Base-by-base conservation (phyloP, 495 filamentous ascomycete species). In the Penicillium coprophilum region DNA sequence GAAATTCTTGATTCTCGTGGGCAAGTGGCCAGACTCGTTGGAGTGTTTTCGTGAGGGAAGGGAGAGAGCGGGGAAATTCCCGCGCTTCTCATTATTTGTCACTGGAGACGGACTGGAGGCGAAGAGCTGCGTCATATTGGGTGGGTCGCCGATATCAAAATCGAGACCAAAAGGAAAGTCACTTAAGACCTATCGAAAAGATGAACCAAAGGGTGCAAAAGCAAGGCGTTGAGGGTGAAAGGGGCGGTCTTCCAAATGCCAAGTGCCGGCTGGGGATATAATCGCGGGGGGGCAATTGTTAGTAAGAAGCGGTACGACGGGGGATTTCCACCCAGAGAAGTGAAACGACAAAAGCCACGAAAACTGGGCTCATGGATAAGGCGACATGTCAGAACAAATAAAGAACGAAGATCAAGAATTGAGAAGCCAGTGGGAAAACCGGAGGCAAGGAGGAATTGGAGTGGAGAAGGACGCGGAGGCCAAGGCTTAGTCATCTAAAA, bases 1-100 rank as follows among this genome's bases (percentile, higher is more conserved):
- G 79, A 97, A 97, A 70, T 93, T 96, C 82, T 88, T 95, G 71
- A 98, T 84, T 71, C 87, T 92, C 68, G 92, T 88, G 32, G 87
- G 90, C 63, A 96, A 85, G 64, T 94, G 89, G 71, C 71, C 71
- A 3, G 76, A 74, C 20, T 77, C 70, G 59, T 72, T 75, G 38
- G 78, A 70, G 53, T 80, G 79, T 64, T 81, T 81, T 61, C 79
- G 79, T 53, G 74, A 72, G 19, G 75, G 64, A 34, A 79, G 61
- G 47, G 75, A 75, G 19, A 79, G 70, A 60, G 74, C 63, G 51
- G 73, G 66, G 59, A 78, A 75, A 57, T 76, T 78, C 50, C 68
- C 71, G 56, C 77, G 77, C 62, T 78, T 80, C 64, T 78, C 75
- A 58, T 69, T 77, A 40, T 68, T 63, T 63, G 71, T 58, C 56